Base-by-base conservation (phyloP, 345 rosid genomes). In the Gossypium bickii region DNA sequence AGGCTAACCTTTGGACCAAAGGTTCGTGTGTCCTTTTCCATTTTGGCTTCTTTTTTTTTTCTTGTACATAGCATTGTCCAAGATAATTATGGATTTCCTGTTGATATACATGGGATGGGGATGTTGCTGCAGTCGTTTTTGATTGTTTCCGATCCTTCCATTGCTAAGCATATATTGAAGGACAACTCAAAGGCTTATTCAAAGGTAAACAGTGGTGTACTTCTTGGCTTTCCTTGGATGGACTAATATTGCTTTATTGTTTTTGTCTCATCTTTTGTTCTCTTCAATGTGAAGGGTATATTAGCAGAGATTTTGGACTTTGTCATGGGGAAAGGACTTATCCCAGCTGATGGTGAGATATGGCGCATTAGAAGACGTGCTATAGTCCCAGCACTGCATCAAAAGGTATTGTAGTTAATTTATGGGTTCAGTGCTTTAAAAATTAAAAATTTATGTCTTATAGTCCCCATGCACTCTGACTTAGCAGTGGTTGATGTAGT, bases 281-380 rank as follows among this genome's bases (percentile, higher is more conserved):
- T 77, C 60, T 77, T 77, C 78, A 55, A 77, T 51, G 59, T 82
- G 78, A 83, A 94, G 98, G 98, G 98, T 71, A 85, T 94, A 70
- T 78, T 94, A 73, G 97, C 95, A 68, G 98, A 94, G 79, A 94
- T 94, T 86, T 83, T 94, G 62, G 95, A 94, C 4, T 94, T 94
- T 88, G 98, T 94, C 27, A 94, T 94, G 98, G 98, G 98, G 16
- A 92, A 80, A 79, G 98, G 98, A 76, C 93, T 94, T 60, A 94
- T 94, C 62, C 98, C 98, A 0, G 98, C 98, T 53, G 98, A 94
- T 86, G 97, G 93, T 8, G 98, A 92, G 82, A 80, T 91, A 80
- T 94, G 98, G 98, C 94, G 96, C 76, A 85, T 88, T 76, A 83
- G 98, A 82, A 84, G 98, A 57, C 98, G 98, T 79, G 89, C 94